Conservation (phyloP, 495 filamentous ascomycete species). For the Neurospora africana region DNA sequence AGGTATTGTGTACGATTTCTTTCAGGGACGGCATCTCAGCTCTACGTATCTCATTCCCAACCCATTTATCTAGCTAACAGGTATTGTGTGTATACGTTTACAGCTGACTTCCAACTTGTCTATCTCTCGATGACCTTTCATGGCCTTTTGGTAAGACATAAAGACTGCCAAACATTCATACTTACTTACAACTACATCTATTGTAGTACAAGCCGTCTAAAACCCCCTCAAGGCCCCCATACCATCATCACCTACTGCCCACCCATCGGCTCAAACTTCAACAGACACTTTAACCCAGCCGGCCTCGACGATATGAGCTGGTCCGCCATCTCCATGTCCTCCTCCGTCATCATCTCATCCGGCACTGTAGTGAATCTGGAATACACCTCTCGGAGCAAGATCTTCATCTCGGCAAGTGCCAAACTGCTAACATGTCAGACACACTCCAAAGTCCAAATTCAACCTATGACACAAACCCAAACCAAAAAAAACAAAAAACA, state of each 20-base stretch:
- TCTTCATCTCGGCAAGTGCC: conserved; percentile 58
- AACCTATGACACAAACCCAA: background rate
- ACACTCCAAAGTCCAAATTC: background rate
- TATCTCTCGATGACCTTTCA: no score
- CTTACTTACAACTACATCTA: no score
- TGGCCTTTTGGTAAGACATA: no score
- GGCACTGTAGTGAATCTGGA: conserved; percentile 43
- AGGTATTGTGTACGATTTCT: background rate
- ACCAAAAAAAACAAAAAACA: background rate
- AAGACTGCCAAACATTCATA: no score
- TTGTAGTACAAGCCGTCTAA: no score
- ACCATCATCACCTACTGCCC: background rate
- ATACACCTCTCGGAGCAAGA: conserved; percentile 47
- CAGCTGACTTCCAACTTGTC: no score
- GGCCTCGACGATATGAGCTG: conserved; percentile 52
- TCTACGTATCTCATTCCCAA: no score
- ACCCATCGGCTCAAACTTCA: conserved; percentile 25
- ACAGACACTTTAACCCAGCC: conserved; percentile 41
- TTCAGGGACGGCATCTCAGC: background rate
- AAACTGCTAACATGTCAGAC: conserved; percentile 32
- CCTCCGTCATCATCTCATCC: conserved; percentile 38
- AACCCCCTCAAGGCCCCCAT: no score
- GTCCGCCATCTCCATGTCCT: conserved; percentile 48
- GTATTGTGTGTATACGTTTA: no score
- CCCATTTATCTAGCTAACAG: no score